These are phyloP conservation scores for Nitzschia putrida DNA, from an alignment of 108 stramenopile genomes.

Conservation along the genomic window DNA sequence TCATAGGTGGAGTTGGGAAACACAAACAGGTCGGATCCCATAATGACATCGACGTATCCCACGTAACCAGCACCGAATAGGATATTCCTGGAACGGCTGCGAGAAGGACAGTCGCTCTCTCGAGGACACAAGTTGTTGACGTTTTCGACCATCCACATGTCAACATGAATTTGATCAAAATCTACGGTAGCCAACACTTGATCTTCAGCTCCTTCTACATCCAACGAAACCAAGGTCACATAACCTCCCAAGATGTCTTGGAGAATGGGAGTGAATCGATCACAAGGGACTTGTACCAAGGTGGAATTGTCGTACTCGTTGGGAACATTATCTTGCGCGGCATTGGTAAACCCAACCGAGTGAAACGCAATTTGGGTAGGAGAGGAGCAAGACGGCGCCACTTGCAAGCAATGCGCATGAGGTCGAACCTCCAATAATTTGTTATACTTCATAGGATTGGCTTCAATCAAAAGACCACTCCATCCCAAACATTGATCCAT, in stretches of 20 bases:
- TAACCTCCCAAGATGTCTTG: conserved; percentile 41
- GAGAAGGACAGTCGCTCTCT: conserved; percentile 19
- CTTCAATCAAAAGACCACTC: conserved; percentile 54
- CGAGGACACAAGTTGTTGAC: conserved; percentile 40
- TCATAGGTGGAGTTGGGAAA: conserved; percentile 24
- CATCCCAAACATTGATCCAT: conserved; percentile 58
- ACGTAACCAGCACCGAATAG: conserved; percentile 34
- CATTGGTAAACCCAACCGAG: conserved; percentile 44
- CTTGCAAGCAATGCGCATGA: conserved; percentile 45
- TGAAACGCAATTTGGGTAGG: conserved; percentile 36
- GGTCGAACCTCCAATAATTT: conserved; percentile 45
- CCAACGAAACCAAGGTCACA: conserved; percentile 60
- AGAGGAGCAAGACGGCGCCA: conserved; percentile 49
- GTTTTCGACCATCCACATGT: conserved; percentile 62
- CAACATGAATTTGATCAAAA: conserved; percentile 46
- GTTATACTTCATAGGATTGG: conserved; percentile 39
- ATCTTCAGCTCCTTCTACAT: conserved; percentile 68
- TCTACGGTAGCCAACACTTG: conserved; percentile 58
- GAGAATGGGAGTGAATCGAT: conserved; percentile 44
- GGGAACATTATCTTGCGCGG: conserved; percentile 32
- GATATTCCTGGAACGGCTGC: conserved; percentile 27
- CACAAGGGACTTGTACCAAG: conserved; percentile 57
- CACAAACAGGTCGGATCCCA: conserved; percentile 41
- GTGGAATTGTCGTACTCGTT: conserved; percentile 28
- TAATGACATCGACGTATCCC: conserved; percentile 13